Conservation (phyloP, 257 asterid genomes). For the Ligustrum vulgare region DNA sequence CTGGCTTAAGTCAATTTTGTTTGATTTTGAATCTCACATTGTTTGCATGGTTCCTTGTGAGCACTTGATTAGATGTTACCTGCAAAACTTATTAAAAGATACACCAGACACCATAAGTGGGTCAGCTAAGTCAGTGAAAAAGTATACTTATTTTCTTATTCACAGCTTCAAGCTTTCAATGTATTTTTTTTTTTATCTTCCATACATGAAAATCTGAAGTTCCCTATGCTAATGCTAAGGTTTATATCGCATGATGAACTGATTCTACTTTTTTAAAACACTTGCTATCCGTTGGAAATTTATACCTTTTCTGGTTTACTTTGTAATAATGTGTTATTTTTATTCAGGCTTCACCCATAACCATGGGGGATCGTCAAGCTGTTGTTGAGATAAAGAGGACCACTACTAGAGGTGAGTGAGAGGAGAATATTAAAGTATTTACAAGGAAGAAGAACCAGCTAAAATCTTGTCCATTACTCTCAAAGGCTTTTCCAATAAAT, state of each 20-base stretch:
- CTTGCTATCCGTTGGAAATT: constrained; percentile 6
- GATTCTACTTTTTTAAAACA: not conserved
- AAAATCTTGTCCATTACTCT: not conserved
- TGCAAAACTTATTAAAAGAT: not conserved
- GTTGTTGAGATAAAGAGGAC: constrained; percentile 79
- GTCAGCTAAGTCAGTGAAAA: constrained; percentile 6
- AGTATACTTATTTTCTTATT: not conserved
- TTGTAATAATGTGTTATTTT: not conserved
- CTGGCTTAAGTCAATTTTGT: not conserved
- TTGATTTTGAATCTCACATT: not conserved
- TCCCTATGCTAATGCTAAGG: not conserved
- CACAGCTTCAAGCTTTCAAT: not conserved
- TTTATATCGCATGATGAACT: not conserved
- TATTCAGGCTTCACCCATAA: constrained; percentile 67
- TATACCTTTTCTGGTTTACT: not conserved
- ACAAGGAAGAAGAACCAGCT: not conserved
- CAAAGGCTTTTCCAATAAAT: not conserved
- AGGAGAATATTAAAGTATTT: not conserved
- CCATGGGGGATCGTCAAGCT: constrained; percentile 61
- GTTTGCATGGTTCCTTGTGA: not conserved
- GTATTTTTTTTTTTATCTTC: not conserved
- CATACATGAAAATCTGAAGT: not conserved
- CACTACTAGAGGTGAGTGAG: constrained; percentile 64
- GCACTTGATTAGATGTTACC: not conserved
- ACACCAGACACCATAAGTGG: not conserved